Conservation (phyloP, 306 rosid genomes). For the Glycine tomentella region DNA sequence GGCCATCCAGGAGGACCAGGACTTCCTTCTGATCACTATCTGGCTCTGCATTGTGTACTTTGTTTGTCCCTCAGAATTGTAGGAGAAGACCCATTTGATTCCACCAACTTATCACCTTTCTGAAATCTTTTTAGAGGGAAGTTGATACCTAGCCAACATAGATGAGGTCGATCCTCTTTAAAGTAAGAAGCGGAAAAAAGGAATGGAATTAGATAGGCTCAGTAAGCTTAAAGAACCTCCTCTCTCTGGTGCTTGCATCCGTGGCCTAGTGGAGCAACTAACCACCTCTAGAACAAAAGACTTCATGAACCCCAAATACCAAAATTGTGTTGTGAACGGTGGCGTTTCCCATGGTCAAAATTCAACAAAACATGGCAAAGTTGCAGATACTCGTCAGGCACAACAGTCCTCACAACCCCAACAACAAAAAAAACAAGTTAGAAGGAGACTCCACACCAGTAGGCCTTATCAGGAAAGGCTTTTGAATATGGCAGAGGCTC, state of each 20-base stretch:
- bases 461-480: constrained; percentile 83
- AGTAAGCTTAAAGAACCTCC: constrained; percentile 54
- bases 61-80: constrained; percentile 53
- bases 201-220: constrained; percentile 61
- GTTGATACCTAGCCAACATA: constrained; percentile 35
- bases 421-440: constrained; percentile 76
- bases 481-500: constrained; percentile 91
- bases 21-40: constrained; percentile 62
- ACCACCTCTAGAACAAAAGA: constrained; percentile 66
- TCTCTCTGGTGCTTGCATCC: constrained; percentile 75
- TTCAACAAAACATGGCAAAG: constrained; percentile 47
- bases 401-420: constrained; percentile 48
- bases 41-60: constrained; percentile 65
- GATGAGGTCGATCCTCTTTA: constrained; percentile 52
- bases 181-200: constrained; percentile 42
- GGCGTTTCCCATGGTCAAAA: constrained; percentile 41
- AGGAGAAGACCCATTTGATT: constrained; percentile 62
- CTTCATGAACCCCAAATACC: constrained; percentile 55
- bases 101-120: constrained; percentile 56
- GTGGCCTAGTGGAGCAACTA: constrained; percentile 73
- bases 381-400: constrained; percentile 45
- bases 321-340: constrained; percentile 16
- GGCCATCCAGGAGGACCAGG: constrained; percentile 55
- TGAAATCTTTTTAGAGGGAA: constrained; percentile 47
- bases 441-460: constrained; percentile 79